A percentile compares a stretch with the other conserved stretches of the same genome.
phyloP scores from a whole-genome alignment of 2,329 filamentous ascomycete genomes.

The Fusarium tricinctum region DNA sequence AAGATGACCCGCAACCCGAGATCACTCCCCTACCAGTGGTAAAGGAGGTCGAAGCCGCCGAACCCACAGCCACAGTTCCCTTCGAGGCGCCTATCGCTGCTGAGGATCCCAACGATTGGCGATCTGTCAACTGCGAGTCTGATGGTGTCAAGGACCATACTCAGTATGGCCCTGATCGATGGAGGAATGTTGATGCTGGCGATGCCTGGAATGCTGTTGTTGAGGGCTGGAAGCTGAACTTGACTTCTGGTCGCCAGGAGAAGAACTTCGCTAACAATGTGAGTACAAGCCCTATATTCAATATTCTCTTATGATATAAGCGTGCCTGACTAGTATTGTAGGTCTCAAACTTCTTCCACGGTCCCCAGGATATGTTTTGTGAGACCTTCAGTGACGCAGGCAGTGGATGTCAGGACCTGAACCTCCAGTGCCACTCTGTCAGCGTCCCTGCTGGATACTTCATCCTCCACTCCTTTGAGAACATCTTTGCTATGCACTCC shows the following conservation, averaged over 20 bases:
- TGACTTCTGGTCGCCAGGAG: conserved; percentile 9
- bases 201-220: conserved; percentile 25
- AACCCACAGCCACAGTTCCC: conserved; percentile 2
- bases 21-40: background rate
- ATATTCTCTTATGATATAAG: background rate
- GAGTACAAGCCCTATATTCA: background rate
- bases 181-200: conserved; percentile 18
- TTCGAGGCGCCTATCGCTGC: conserved; percentile 1
- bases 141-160: conserved; percentile 29
- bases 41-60: background rate
- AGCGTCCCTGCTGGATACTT: conserved; percentile 28
- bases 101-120: conserved; percentile 6
- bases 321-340: background rate
- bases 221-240: conserved; percentile 20
- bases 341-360: conserved; percentile 34
- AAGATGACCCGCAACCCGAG: background rate
- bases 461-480: conserved; percentile 28
- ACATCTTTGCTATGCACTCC: conserved; percentile 30
- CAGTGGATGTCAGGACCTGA: conserved; percentile 16
- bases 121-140: conserved; percentile 8
- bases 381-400: conserved; percentile 28
- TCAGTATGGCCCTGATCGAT: conserved; percentile 21
- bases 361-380: conserved; percentile 33
- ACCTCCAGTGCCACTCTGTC: conserved; percentile 22
- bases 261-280: conserved; percentile 32